Conservation (phyloP, 148 eudicot genomes). For the Vaccinium corymbosum region DNA sequence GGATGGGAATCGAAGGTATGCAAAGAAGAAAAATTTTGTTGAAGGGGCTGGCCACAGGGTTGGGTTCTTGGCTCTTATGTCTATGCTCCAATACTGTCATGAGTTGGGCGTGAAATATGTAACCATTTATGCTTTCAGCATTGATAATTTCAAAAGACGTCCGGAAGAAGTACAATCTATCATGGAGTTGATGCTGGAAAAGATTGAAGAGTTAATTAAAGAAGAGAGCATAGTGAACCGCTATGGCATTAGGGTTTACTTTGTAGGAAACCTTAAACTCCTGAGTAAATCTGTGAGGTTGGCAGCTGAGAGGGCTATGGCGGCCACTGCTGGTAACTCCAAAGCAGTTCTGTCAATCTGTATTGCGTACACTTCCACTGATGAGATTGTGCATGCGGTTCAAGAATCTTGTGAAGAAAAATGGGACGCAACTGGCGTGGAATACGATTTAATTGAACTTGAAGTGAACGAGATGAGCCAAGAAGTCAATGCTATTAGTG, state of each 20-base stretch:
- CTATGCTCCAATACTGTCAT: slow-evolving; percentile 51
- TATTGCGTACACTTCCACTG: slow-evolving; percentile 65
- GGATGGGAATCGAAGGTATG: slow-evolving; percentile 76
- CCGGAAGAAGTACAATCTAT: slow-evolving; percentile 59
- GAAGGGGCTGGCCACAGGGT: slow-evolving; percentile 53
- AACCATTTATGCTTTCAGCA: slow-evolving; percentile 66
- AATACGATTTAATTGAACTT: slow-evolving; percentile 23
- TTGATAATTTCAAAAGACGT: slow-evolving; percentile 60
- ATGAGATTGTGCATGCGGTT: slow-evolving; percentile 66
- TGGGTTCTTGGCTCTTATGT: slow-evolving; percentile 47
- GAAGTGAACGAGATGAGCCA: slow-evolving; percentile 10
- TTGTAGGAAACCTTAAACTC: slow-evolving; percentile 52
- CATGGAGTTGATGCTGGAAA: slow-evolving; percentile 57
- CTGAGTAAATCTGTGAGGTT: slow-evolving; percentile 45
- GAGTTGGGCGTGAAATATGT: slow-evolving; percentile 56
- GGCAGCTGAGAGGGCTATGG: slow-evolving; percentile 64
- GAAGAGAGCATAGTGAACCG: slow-evolving; percentile 59
- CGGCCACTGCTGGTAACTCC: slow-evolving; percentile 47
- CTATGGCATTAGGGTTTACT: slow-evolving; percentile 62
- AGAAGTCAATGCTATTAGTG: slow-evolving; percentile 17
- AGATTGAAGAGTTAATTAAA: slow-evolving; percentile 49
- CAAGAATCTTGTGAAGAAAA: slow-evolving; percentile 54
- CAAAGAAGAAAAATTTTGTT: slow-evolving; percentile 43
- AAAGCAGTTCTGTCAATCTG: slow-evolving; percentile 54
- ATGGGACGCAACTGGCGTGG: slow-evolving; percentile 32